Evolutionary conservation across 2,329 filamentous ascomycete species (phyloP).

Genomic region (Fragosphaeria purpurea): DNA sequence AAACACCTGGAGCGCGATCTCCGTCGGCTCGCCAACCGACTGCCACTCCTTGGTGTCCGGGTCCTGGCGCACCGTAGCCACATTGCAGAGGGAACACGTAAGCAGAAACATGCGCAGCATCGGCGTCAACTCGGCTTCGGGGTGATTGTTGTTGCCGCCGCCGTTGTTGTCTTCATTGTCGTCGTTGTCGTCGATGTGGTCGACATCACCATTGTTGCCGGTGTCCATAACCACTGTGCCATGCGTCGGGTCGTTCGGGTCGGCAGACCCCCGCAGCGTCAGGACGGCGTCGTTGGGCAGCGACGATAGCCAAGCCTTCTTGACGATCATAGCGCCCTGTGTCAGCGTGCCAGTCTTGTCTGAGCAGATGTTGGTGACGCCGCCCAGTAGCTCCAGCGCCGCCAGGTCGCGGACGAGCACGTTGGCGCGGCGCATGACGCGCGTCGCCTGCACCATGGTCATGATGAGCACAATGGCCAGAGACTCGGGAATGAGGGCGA

Average conservation of each 20-base stretch:
- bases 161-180: constrained; percentile 10
- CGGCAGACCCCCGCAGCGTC: constrained; percentile 50
- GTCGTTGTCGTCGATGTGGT: neutral
- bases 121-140: constrained; percentile 32
- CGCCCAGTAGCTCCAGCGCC: constrained; percentile 58
- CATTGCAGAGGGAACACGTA: constrained; percentile 55
- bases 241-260: constrained; percentile 50
- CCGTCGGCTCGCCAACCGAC: constrained; percentile 61
- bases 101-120: constrained; percentile 42
- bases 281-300: constrained; percentile 48
- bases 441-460: constrained; percentile 58
- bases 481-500: constrained; percentile 56
- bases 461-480: constrained; percentile 62
- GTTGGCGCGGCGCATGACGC: constrained; percentile 53
- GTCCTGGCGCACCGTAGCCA: constrained; percentile 47
- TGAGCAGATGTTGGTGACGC: constrained; percentile 63
- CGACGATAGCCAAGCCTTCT: constrained; percentile 43
- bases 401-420: constrained; percentile 59
- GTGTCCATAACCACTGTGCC: constrained; percentile 37
- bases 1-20: constrained; percentile 69
- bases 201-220: neutral
- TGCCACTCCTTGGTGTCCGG: constrained; percentile 50
- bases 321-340: constrained; percentile 59
- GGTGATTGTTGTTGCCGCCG: neutral
- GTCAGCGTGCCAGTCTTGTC: constrained; percentile 65